Conservation (phyloP, 73 alveolate genomes). For the Stentor roeselii region DNA sequence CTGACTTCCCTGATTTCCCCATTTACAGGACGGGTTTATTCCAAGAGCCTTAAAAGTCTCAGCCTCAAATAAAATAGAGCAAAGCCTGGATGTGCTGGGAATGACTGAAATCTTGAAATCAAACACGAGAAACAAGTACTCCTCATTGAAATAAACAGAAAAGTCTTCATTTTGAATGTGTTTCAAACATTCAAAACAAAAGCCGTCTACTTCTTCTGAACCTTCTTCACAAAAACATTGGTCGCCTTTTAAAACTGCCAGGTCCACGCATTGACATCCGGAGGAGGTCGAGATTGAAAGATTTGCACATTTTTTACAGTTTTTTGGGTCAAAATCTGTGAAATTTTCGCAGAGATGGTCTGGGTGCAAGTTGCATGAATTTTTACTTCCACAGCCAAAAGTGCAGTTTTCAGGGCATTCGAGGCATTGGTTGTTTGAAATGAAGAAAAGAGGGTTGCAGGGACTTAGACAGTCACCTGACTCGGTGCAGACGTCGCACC, state of each 20-base stretch:
- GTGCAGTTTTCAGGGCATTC: too few species aligned
- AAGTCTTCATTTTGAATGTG: neutral
- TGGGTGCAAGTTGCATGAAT: neutral
- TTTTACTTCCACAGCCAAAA: neutral
- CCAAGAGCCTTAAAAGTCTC: neutral
- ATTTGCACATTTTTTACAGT: too few species aligned
- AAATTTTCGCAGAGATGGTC: neutral
- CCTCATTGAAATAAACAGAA: neutral
- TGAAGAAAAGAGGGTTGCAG: neutral
- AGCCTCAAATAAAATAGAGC: neutral
- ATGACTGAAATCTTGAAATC: neutral
- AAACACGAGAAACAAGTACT: neutral
- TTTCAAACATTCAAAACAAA: neutral
- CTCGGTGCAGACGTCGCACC: neutral
- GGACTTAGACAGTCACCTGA: neutral
- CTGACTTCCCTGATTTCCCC: neutral
- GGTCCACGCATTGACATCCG: neutral
- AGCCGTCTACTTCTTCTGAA: neutral
- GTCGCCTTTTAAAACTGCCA: neutral
- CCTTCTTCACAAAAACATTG: neutral
- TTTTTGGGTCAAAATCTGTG: neutral
- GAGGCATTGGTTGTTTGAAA: neutral
- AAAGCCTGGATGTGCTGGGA: neutral
- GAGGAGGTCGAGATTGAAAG: too few species aligned
- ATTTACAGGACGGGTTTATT: neutral